Evolutionary conservation across 306 rosid genomes (phyloP), one percentile per base, ranked within the genome.

Genomic region (Inga oerstediana): DNA sequence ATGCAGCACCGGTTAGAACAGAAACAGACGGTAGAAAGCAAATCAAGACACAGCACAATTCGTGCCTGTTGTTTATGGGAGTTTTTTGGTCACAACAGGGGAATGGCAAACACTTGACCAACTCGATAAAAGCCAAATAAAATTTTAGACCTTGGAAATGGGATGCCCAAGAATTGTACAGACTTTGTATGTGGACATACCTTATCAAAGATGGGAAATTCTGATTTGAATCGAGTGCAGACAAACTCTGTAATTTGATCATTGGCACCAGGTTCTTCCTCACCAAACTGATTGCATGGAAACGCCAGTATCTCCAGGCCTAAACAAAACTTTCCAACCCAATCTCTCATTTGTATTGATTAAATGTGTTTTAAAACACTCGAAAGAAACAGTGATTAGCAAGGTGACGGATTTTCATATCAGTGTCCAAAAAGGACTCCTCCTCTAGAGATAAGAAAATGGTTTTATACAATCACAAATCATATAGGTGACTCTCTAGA

Each of bases 261-360:
- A 76, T 93, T 95, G 83, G 84, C 91, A 84, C 94, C 98, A 0
- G 98, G 97, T 87, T 95, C 98, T 83, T 95, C 89, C n/a, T 82
- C 92, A 3, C 93, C 94, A 84, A 95, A 95, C 85, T 95, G 98
- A 70, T 95, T 95, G 76, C 98, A 93, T 14, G 98, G 98, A 88
- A 95, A 93, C 43, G 95, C 98, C 81, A 95, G 91, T 64, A 93
- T 84, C 86, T 95, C 97, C 61, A 95, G 78, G 44, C 98, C 98
- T 92, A 85, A 79, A 22, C 20, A 84, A 70, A 76, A 79, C 41
- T 24, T 72, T 72, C 20, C 20, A 80, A 65, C 68, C 46, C 76
- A 39, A 51, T 73, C 65, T 77, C 65, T 66, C 75, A 48, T 54
- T 20, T 61, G 34, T 30, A 81, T 72, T 59, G 79, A 77, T 52